Evolutionary conservation across 2,329 filamentous ascomycete species (phyloP), one percentile per base, ranked within the genome.

Genomic region (Xylaria sp.): DNA sequence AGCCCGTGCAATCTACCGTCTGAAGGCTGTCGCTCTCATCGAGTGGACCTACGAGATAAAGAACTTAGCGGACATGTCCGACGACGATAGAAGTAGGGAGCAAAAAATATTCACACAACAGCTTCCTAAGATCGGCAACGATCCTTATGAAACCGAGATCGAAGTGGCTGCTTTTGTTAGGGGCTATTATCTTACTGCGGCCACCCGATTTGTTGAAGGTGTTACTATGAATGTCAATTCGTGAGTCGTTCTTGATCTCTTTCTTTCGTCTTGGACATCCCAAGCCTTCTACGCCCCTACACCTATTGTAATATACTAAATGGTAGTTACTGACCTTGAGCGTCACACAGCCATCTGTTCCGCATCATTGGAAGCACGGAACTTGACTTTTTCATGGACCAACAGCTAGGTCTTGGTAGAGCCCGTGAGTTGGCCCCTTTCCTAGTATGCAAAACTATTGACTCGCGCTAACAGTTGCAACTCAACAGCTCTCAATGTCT

Each of bases 181-280:
- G 0, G 88, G 84, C 0, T 93, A 92, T 72, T 93, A 93, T 70
- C 80, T 85, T 47, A 83, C 89, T 4, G 89, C 90, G 0, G 83
- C 86, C 0, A 76, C 81, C 33, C 83, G 89, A 1, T 90, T 92
- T 67, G 80, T 86, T 0, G 89, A 93, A 27, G 71, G 71, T 0
- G 69, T 83, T 0, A 71, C 73, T 0, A 71, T 74, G 66, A 70
- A 68, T 31, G 70, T 75, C 8, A 74, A 74, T 38, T 69, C 71
- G 15, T 61, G 48, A 61, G 58, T 61, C 5, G n/a, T 31, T 37
- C 44, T 15, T 2, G 7, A 2, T 1, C 1, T n/a, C 11, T 4
- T 21, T 6, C n/a, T 7, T 8, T 3, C 3, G 40, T 27, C 4
- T 4, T n/a, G 8, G 8, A n/a, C n/a, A n/a, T n/a, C n/a, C n/a